Conservation (phyloP, 2,329 filamentous ascomycete genomes). For the Pseudocercospora musae region DNA sequence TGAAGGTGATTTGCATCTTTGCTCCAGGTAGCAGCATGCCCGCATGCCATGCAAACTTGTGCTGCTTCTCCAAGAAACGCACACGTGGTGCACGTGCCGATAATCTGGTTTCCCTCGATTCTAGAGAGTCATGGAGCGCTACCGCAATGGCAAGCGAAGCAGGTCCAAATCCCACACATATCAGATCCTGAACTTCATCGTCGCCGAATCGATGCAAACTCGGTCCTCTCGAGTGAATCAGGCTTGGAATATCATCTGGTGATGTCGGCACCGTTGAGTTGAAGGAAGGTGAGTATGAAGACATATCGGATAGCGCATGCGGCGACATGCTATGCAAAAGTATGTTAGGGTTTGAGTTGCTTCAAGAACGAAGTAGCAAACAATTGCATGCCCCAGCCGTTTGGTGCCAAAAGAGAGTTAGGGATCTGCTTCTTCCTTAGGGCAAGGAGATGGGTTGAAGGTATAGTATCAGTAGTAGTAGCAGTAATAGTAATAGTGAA, state of each 20-base stretch:
- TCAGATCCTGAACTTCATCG: constrained; percentile 72
- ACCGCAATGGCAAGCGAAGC: constrained; percentile 86
- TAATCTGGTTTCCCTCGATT: constrained; percentile 39
- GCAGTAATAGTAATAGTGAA: neutral
- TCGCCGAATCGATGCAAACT: constrained; percentile 51
- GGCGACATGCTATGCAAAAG: constrained; percentile 20
- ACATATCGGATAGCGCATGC: constrained; percentile 19
- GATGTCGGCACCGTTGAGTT: constrained; percentile 15
- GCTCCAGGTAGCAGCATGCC: constrained; percentile 92
- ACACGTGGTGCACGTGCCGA: constrained; percentile 60
- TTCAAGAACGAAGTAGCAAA: neutral
- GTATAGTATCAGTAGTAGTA: neutral
- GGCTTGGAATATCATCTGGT: constrained; percentile 17
- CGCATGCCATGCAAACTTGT: constrained; percentile 83
- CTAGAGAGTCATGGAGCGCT: constrained; percentile 77
- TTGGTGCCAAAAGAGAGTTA: too few species aligned
- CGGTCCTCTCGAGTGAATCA: constrained; percentile 12
- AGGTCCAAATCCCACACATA: constrained; percentile 91
- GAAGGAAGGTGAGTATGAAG: constrained; percentile 9
- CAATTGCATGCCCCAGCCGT: neutral
- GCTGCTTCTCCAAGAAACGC: constrained; percentile 83
- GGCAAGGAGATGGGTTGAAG: neutral
- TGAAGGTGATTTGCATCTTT: constrained; percentile 96
- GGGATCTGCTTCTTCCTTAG: neutral
- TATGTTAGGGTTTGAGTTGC: neutral